phyloP scores from a whole-genome alignment of 2,329 filamentous ascomycete species.

The Trichophyton rubrum region DNA sequence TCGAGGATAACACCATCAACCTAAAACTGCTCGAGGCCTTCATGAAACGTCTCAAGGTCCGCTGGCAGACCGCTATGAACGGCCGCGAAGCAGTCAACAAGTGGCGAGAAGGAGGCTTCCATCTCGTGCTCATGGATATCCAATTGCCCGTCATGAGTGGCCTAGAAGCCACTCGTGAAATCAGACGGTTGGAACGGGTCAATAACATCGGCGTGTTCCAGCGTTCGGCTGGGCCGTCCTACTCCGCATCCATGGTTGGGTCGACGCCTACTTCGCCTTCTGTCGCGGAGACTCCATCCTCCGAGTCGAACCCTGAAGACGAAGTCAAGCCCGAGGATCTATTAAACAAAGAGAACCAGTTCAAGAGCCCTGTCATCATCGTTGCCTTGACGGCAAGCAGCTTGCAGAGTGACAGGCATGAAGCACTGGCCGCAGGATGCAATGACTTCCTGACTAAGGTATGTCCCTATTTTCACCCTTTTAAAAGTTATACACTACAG shows the following conservation, averaged over 20 bases:
- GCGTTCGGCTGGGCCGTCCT: constrained; percentile 45
- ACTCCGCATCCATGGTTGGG: constrained; percentile 27
- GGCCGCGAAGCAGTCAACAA: constrained; percentile 85
- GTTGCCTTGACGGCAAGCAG: constrained; percentile 91
- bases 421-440: constrained; percentile 86
- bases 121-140: constrained; percentile 96
- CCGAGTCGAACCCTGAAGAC: constrained; percentile 8
- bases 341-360: constrained; percentile 40
- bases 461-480: constrained; percentile 19
- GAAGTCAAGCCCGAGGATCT: constrained; percentile 27
- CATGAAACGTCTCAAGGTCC: constrained; percentile 87
- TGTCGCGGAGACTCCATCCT: not conserved
- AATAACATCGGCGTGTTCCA: constrained; percentile 90
- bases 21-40: constrained; percentile 85
- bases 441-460: constrained; percentile 98
- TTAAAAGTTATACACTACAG: constrained; percentile 4
- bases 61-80: constrained; percentile 96
- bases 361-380: constrained; percentile 96
- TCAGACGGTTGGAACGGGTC: constrained; percentile 72
- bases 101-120: constrained; percentile 85
- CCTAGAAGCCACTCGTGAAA: constrained; percentile 87
- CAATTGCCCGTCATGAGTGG: constrained; percentile 95
- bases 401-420: constrained; percentile 86
- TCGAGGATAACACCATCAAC: constrained; percentile 98
- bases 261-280: not conserved